Conservation (phyloP, 805 yeast genomes). For the Hanseniaspora clermontiae region DNA sequence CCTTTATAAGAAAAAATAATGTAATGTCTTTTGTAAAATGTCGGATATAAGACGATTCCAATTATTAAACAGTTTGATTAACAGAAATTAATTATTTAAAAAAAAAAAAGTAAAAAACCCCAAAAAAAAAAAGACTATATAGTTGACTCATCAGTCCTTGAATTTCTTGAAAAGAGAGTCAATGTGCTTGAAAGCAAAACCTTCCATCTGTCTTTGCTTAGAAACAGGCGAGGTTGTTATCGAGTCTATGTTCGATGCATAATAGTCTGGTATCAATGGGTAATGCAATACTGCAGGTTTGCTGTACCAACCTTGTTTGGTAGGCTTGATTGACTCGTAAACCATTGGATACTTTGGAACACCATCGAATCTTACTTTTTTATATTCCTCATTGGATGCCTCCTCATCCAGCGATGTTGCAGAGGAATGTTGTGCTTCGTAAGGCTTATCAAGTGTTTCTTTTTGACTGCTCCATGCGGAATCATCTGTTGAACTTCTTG, state of each 20-base stretch:
- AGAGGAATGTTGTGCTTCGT: not conserved
- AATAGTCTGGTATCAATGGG: conserved; percentile 23
- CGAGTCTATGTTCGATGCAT: conserved; percentile 11
- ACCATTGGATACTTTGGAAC: conserved; percentile 26
- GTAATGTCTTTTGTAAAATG: too few species aligned
- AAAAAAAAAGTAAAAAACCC: too few species aligned
- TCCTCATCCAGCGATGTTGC: not conserved
- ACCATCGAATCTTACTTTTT: conserved; percentile 28
- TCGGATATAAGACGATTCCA: not conserved
- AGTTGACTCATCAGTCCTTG: not conserved
- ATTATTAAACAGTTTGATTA: too few species aligned
- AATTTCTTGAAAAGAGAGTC: conserved; percentile 1
- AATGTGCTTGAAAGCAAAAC: conserved; percentile 26
- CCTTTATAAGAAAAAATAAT: too few species aligned
- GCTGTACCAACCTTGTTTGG: conserved; percentile 28
- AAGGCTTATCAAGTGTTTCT: not conserved
- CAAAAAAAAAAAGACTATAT: not conserved
- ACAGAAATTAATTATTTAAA: too few species aligned
- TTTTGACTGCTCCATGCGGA: not conserved
- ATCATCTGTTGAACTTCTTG: not conserved
- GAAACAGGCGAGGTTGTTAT: not conserved
- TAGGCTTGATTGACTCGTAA: conserved; percentile 25
- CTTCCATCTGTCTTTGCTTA: conserved; percentile 24
- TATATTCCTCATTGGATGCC: conserved; percentile 9
- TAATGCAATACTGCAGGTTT: conserved; percentile 28